These are phyloP conservation scores for Capsicum baccatum DNA, from an alignment of 257 asterid species.

Conservation along the genomic window DNA sequence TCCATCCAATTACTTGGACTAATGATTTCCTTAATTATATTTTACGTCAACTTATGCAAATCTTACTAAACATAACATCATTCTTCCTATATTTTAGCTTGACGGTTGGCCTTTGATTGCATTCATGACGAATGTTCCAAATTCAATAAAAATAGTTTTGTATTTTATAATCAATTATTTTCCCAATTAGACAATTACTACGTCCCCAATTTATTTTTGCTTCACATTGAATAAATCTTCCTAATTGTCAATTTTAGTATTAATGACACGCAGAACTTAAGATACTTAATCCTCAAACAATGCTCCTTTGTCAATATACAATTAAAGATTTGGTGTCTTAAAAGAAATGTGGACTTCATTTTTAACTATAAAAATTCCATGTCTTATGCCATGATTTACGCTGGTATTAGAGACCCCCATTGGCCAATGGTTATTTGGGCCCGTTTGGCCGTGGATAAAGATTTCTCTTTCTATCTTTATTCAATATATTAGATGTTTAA, in stretches of 20 bases:
- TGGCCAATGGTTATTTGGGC: background rate
- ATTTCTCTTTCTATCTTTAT: no score
- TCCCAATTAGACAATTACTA: conserved; percentile 14
- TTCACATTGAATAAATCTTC: background rate
- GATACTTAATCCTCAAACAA: background rate
- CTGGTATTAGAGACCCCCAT: conserved; percentile 30
- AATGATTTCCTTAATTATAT: background rate
- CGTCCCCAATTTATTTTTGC: background rate
- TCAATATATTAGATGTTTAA: no score
- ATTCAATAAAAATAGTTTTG: background rate
- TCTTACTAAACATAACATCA: background rate
- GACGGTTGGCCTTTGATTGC: background rate
- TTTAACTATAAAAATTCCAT: conserved; percentile 31
- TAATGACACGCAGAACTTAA: background rate
- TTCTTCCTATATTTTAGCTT: background rate
- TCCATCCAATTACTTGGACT: background rate
- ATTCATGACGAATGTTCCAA: background rate
- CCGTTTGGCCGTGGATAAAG: background rate
- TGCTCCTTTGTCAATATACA: conserved; percentile 21
- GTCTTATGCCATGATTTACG: conserved; percentile 48
- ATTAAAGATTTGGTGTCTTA: background rate
- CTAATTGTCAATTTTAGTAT: conserved; percentile 13
- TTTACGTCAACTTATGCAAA: background rate
- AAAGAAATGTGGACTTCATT: background rate
- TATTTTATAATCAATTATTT: background rate